Base-by-base conservation (phyloP, 2,329 filamentous ascomycete genomes). In the Xenoacremonium recifei region DNA sequence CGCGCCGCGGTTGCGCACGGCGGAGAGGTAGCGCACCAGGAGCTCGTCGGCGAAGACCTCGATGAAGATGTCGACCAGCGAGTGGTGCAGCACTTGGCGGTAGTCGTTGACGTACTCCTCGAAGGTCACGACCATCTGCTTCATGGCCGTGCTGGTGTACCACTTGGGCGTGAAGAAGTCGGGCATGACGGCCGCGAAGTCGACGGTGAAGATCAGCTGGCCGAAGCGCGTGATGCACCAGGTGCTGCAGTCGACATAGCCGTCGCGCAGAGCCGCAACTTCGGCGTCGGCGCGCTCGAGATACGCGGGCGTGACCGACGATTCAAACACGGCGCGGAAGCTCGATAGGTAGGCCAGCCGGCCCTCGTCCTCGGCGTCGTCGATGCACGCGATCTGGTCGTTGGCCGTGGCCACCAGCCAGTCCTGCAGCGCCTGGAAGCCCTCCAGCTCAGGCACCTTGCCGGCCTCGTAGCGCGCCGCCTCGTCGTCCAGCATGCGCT, bases 401-500 rank as follows among this genome's bases (percentile, higher is more conserved):
- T 99, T 99, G 54, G 95, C 93, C 43, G 95, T 89, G 34, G 93
- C 91, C 39, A 99, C 84, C 42, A 99, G 84, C 90, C 92, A 99
- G 69, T 99, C 93, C 63, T 95, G 88, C 20, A 96, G 72, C 3
- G 86, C 81, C 63, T 95, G 89, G 58, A 87, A 84, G 13, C 82
- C 78, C 39, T 85, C 80, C 7, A 82, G 65, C 36, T 83, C 80
- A 4, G 73, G 62, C 11, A 71, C 67, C 48, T 66, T 72, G 45
- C 68, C 72, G 3, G 67, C 61, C 63, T 86, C 85, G 65, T 89
- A 95, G 57, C 83, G 86, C 37, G 73, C 71, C 16, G 84, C 84
- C 68, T 99, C 93, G 15, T 91, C 85, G 50, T 96, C 89, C 42
- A 96, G 82, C 69, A 97, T 84, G 45, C 80, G 79, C 64, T 96